These are phyloP conservation scores for Fragilaria crotonensis DNA, from an alignment of 108 stramenopile genomes.

Conservation along the genomic window DNA sequence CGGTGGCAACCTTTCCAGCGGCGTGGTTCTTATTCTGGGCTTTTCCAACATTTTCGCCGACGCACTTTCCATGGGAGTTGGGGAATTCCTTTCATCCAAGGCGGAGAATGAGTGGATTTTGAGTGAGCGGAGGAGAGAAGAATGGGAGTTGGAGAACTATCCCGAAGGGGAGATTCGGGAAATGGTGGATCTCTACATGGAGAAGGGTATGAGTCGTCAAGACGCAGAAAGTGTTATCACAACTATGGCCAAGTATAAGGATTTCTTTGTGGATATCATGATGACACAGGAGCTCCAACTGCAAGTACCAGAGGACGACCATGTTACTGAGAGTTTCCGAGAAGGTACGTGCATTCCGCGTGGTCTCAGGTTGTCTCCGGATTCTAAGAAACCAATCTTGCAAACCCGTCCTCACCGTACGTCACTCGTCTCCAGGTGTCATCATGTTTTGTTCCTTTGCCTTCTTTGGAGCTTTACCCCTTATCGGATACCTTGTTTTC, in stretches of 20 bases:
- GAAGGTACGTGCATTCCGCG: conserved; percentile 78
- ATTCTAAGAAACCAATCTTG: too few relatives aligned
- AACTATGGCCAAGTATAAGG: conserved; percentile 92
- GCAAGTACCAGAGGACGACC: conserved; percentile 88
- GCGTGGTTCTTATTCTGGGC: conserved; percentile 92
- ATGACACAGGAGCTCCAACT: conserved; percentile 94
- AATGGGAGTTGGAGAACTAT: conserved; percentile 94
- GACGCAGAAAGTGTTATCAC: conserved; percentile 82
- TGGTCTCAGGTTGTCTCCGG: too few relatives aligned
- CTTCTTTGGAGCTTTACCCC: conserved; percentile 78
- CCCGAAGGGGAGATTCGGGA: conserved; percentile 91
- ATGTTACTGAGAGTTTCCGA: conserved; percentile 74
- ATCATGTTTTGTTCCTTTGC: conserved; percentile 92
- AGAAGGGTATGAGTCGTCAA: conserved; percentile 62
- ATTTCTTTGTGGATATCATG: conserved; percentile 97
- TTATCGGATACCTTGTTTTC: conserved; percentile 83
- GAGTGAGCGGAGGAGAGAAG: conserved; percentile 82
- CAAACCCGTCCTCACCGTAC: too few relatives aligned
- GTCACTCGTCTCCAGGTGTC: conserved; percentile 21
- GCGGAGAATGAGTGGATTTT: conserved; percentile 94
- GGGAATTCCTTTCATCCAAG: conserved; percentile 94
- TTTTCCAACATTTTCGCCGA: conserved; percentile 96
- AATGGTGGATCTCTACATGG: conserved; percentile 87
- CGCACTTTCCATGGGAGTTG: conserved; percentile 96
- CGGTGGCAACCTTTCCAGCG: conserved; percentile 72